Conservation (phyloP, 2,329 filamentous ascomycete species). For the Trichoderma atrobrunneum region DNA sequence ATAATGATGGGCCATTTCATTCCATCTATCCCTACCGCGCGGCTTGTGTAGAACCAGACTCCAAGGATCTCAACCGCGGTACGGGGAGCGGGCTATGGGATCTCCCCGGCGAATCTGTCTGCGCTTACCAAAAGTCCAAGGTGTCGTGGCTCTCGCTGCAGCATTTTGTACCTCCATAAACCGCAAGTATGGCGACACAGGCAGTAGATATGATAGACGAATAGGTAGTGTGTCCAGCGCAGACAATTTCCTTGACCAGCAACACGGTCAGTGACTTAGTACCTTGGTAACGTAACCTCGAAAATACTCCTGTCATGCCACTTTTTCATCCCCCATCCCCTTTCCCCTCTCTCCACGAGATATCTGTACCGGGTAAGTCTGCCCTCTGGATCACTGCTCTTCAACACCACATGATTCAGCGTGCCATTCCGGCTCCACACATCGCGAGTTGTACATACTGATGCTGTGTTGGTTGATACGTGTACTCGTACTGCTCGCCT, state of each 20-base stretch:
- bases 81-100: background rate
- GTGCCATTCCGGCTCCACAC: background rate
- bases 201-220: background rate
- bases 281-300: background rate
- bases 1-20: background rate
- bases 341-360: background rate
- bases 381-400: background rate
- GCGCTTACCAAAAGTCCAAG: background rate
- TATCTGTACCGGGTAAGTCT: background rate
- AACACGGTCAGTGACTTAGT: background rate
- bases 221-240: background rate
- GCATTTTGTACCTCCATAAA: background rate
- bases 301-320: background rate
- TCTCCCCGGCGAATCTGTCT: background rate
- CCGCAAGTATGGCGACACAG: background rate
- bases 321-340: background rate
- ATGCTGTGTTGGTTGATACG: background rate
- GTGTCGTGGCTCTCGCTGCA: background rate
- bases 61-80: background rate
- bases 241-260: background rate
- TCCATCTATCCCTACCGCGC: background rate
- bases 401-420: slow-evolving; percentile 1
- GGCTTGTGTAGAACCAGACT: background rate
- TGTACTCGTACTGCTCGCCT: background rate
- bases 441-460: background rate